Base-by-base conservation (phyloP, 768 basidiomycete genomes). In the Saitozyma sp. region DNA sequence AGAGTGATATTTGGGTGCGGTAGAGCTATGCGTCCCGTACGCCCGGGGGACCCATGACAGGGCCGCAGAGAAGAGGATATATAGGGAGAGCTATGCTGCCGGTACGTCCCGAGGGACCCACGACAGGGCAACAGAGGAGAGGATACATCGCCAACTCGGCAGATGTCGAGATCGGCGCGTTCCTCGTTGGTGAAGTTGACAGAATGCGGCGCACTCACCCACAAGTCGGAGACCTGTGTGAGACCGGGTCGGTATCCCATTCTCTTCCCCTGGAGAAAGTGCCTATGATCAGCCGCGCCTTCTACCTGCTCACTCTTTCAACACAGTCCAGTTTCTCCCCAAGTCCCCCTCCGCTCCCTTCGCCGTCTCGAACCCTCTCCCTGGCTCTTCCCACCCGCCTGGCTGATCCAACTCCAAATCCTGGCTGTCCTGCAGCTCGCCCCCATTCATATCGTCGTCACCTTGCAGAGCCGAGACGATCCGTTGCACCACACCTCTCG, bases 381-480 rank as follows among this genome's bases (percentile, higher is more conserved):
- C 59, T 10, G 54, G 29, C 29, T 29, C 29, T 5, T 29, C 29
- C 29, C 29, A 29, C 29, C 29, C 29, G 29, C 29, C 42, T 10
- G 17, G 50, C 51, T 50, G 8, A 42, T 37, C 50, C 2, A 20
- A 9, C 37, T 38, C 16, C 8, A 56, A 54, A 42, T 42, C 54
- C 62, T 19, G 19, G 41, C 29, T 51, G 10, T 66, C 62, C 5
- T 50, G 41, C 1, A 62, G 50, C 6, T 39, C 39, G 0, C 71
- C 66, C 8, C 68, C 71, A 45, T 59, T 61, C 10, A 66, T 68
- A n/a, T 73, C 68, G 43, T 73, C 68, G 41, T 73, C 71, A 4
- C 71, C 71, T 58, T 73, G 71, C 13, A 73, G 46, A 8, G 68
- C 64, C 16, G 50, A 55, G 9, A 73, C 39, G 10, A 73, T 14